phyloP scores from a whole-genome alignment of 2,329 filamentous ascomycete genomes.

The Neopestalotiopsis sp. region DNA sequence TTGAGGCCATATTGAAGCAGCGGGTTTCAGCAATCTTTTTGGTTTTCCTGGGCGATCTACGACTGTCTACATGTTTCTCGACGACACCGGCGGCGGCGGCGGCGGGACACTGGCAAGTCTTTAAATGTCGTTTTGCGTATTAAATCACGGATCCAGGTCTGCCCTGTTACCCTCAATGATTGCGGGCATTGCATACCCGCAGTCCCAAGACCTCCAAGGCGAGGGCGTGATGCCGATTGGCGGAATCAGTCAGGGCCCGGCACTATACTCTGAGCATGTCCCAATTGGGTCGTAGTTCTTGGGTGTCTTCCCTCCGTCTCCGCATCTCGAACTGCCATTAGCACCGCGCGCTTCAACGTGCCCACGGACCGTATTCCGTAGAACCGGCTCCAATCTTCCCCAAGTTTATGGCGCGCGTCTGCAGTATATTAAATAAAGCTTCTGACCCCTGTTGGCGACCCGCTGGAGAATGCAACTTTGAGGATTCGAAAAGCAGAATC shows the following conservation, averaged over 20 bases:
- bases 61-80: no score
- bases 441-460: no score
- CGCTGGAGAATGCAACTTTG: no score
- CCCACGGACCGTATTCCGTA: no score
- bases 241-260: neutral
- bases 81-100: no score
- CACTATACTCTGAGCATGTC: neutral
- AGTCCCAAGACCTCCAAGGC: neutral
- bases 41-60: neutral
- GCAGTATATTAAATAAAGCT: no score
- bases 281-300: neutral
- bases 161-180: neutral
- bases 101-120: neutral
- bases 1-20: neutral
- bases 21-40: neutral
- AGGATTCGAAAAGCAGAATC: no score
- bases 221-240: conserved; percentile 7
- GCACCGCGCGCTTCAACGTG: no score
- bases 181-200: conserved; percentile 10
- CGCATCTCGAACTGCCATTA: no score
- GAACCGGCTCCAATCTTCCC: no score
- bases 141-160: neutral
- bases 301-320: no score
- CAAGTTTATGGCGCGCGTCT: no score
- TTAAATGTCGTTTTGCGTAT: neutral